Evolutionary conservation across 106 monocot genomes (phyloP).

Genomic region (Dioscorea zingiberensis): DNA sequence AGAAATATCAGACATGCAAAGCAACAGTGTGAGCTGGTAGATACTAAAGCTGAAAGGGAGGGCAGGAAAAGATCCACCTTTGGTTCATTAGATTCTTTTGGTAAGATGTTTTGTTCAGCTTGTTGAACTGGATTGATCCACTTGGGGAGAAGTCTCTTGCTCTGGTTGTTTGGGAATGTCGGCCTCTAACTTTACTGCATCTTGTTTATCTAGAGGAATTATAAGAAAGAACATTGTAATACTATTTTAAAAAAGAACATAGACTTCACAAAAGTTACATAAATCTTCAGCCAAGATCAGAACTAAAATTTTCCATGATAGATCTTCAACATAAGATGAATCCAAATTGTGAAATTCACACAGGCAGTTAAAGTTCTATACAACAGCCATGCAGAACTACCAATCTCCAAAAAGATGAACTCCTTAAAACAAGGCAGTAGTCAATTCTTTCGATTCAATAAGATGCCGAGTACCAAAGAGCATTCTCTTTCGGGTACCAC

Average conservation of each 20-base stretch:
- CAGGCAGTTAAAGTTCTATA: not conserved
- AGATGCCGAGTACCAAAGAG: no score
- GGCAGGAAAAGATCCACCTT: not conserved
- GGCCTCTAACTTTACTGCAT: not conserved
- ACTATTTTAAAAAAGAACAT: no score
- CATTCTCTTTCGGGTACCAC: no score
- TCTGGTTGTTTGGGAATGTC: slow-evolving; percentile 13
- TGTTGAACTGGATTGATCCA: not conserved
- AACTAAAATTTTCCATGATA: not conserved
- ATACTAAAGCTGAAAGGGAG: no score
- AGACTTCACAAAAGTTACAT: no score
- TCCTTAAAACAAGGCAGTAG: no score
- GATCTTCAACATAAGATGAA: no score
- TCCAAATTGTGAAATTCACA: no score
- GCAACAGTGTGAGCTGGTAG: no score
- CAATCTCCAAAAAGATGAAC: no score
- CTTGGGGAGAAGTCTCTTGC: slow-evolving; percentile 11
- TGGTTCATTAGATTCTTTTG: not conserved
- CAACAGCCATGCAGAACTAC: not conserved
- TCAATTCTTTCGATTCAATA: no score
- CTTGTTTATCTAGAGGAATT: slow-evolving; percentile 5
- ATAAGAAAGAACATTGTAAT: not conserved
- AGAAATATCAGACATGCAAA: not conserved
- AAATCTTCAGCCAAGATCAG: no score
- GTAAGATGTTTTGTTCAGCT: not conserved